A percentile compares a stretch with the other conserved stretches of the same genome.
Evolutionary conservation across 768 basidiomycete species (phyloP).

Genomic region (Tylopilus intermedius): DNA sequence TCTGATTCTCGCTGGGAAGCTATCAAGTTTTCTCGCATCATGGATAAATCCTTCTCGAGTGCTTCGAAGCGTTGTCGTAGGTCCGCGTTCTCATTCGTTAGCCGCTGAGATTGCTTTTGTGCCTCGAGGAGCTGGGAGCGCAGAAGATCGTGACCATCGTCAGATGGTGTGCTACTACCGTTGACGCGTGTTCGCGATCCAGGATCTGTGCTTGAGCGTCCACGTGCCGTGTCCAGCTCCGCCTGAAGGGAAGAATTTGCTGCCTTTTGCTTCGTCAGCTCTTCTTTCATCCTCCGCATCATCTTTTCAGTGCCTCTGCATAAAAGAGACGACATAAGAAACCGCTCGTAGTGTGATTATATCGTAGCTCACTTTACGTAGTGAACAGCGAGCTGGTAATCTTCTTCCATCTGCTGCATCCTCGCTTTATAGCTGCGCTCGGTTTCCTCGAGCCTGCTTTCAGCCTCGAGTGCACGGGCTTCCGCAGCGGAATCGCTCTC

Average conservation of each 20-base stretch:
- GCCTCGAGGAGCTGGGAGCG: constrained; percentile 72
- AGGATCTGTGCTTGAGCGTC: constrained; percentile 50
- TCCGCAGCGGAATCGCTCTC: constrained; percentile 36
- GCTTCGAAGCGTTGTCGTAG: constrained; percentile 65
- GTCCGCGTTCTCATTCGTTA: constrained; percentile 72
- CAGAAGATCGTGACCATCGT: constrained; percentile 61
- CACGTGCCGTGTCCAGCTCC: constrained; percentile 74
- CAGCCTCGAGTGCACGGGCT: constrained; percentile 58
- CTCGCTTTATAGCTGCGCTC: constrained; percentile 74
- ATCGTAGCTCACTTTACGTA: constrained; percentile 80
- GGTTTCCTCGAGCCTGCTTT: constrained; percentile 73
- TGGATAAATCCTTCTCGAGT: constrained; percentile 71
- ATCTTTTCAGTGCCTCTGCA: constrained; percentile 93
- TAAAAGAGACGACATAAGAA: constrained; percentile 15
- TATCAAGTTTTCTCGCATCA: constrained; percentile 63
- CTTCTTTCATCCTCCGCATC: constrained; percentile 94
- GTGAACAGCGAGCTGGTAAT: constrained; percentile 94
- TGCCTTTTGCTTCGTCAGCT: constrained; percentile 85
- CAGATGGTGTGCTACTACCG: constrained; percentile 75
- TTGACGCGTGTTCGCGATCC: constrained; percentile 54
- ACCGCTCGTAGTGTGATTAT: constrained; percentile 15
- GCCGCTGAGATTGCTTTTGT: constrained; percentile 69
- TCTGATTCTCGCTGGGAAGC: constrained; percentile 75
- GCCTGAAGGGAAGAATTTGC: constrained; percentile 73
- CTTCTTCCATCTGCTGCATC: constrained; percentile 86